Conservation (phyloP, 768 basidiomycete genomes). For the Zangia roseola region DNA sequence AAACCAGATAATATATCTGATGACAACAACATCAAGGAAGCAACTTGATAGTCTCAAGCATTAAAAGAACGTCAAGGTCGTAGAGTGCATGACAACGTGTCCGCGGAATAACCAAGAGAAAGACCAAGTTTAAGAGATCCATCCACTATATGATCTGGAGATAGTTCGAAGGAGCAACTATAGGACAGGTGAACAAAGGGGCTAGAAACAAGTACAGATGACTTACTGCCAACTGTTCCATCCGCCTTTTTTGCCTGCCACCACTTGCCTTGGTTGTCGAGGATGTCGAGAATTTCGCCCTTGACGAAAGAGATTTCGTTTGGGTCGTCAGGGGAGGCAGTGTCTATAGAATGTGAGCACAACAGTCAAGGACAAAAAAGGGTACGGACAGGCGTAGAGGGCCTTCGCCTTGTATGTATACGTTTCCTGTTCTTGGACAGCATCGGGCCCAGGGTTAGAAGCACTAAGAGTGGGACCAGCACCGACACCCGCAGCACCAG, state of each 20-base stretch:
- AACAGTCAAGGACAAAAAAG: slow-evolving; percentile 11
- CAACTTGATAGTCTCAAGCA: slow-evolving; percentile 20
- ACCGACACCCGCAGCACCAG: slow-evolving; percentile 63
- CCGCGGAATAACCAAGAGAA: slow-evolving; percentile 18
- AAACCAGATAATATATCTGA: slow-evolving; percentile 31
- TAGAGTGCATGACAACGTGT: slow-evolving; percentile 25
- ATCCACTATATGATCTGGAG: slow-evolving; percentile 67
- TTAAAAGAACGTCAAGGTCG: slow-evolving; percentile 34
- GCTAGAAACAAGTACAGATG: neutral
- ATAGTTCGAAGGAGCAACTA: slow-evolving; percentile 86
- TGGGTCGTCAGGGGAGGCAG: slow-evolving; percentile 91
- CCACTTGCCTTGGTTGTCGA: slow-evolving; percentile 93
- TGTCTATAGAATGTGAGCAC: slow-evolving; percentile 55
- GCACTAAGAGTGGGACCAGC: slow-evolving; percentile 39
- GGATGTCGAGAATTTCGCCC: slow-evolving; percentile 87
- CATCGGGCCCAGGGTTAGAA: slow-evolving; percentile 25
- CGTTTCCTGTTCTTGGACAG: slow-evolving; percentile 39
- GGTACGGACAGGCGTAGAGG: slow-evolving; percentile 77
- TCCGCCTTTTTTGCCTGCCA: slow-evolving; percentile 86
- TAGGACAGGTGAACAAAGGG: slow-evolving; percentile 12
- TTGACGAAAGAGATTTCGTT: slow-evolving; percentile 94
- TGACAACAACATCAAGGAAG: slow-evolving; percentile 26
- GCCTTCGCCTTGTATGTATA: slow-evolving; percentile 83
- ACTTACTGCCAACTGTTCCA: slow-evolving; percentile 76
- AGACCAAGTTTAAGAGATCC: slow-evolving; percentile 8